Evolutionary conservation across 805 yeast genomes (phyloP), one percentile per base, ranked within the genome.

Genomic region (Metschnikowia sp.): DNA sequence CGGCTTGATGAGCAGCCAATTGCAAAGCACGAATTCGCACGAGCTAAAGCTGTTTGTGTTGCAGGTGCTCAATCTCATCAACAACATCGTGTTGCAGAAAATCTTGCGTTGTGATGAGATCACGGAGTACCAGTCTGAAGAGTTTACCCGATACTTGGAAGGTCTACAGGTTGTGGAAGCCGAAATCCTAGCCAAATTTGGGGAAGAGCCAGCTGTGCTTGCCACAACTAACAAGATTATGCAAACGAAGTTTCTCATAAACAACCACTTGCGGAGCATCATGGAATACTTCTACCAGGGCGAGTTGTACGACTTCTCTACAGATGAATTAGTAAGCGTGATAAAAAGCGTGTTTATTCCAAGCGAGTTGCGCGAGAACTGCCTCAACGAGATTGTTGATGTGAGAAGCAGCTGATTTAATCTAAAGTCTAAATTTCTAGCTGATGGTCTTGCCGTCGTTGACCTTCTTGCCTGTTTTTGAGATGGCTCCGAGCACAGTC

Each of bases 391-490:
- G 50, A 78, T 79, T 36, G 52, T 64, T 31, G 76, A 74, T 31
- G 69, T 76, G 31, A 64, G 84, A 57, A 63, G 53, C 48, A 59
- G 53, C 32, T 52, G 22, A 39, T 8, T 11, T 13, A 2, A 13
- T 33, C 36, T n/a, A 13, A 29, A 33, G 15, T 4, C 32, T 32
- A 22, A 30, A 18, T 22, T 31, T 36, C 43, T 47, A 50, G 36
- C 26, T 41, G 33, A 50, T 36, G 38, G 76, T 70, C 58, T 76
- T 76, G 10, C 96, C 96, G 30, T 76, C 74, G 40, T 77, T 72
- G 49, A 92, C 85, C 58, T 82, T 82, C 74, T 92, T 92, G 33
- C 98, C 98, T 1, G 98, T 90, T 75, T 92, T 92, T 52, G 84
- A 72, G 54, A 92, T 92, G 47, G 89, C 83, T 45, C 77, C 83